Evolutionary conservation across 2,329 filamentous ascomycete genomes (phyloP).

Genomic region (Penicillium polonicum): DNA sequence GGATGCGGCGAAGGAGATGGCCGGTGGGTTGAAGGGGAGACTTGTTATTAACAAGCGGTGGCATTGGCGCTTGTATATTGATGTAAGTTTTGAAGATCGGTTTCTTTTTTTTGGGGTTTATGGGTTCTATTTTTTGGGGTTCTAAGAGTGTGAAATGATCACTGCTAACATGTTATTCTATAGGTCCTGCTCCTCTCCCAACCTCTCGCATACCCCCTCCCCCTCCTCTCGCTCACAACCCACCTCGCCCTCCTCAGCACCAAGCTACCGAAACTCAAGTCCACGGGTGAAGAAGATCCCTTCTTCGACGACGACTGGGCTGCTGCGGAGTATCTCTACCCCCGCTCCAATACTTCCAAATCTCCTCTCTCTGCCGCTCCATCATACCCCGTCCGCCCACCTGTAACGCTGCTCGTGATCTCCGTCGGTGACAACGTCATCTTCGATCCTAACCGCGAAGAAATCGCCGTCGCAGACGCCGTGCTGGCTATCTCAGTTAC

Average conservation of each 20-base stretch:
- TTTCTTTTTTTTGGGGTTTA: too few species aligned
- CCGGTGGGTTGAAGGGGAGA: constrained; percentile 65
- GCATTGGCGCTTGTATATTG: constrained; percentile 95
- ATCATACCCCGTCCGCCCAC: constrained; percentile 58
- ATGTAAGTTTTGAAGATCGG: constrained; percentile 55
- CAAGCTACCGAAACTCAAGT: constrained; percentile 78
- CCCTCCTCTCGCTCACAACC: constrained; percentile 85
- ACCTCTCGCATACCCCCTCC: constrained; percentile 87
- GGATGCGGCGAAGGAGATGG: constrained; percentile 59
- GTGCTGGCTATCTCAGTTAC: constrained; percentile 82
- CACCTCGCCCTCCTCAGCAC: constrained; percentile 90
- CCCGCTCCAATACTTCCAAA: constrained; percentile 40
- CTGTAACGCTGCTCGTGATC: constrained; percentile 87
- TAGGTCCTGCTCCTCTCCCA: constrained; percentile 92
- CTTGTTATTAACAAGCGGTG: constrained; percentile 86
- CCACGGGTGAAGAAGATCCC: constrained; percentile 90
- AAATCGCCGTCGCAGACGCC: constrained; percentile 87
- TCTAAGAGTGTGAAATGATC: not conserved
- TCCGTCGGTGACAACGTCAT: constrained; percentile 84
- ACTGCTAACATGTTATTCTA: constrained; percentile 8
- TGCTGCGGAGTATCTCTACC: constrained; percentile 74
- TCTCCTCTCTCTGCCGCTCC: constrained; percentile 15
- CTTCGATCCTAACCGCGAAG: constrained; percentile 88
- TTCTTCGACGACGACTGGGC: constrained; percentile 99
- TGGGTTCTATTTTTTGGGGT: not conserved